A percentile compares a stretch with the other conserved stretches of the same genome.
Conservation (phyloP, 306 rosid species). For the Cucumis sativus region Cucumber_9930_V3 NC_026659.2:13737501-13738000, state of each 20-base stretch:
- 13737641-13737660: slow-evolving; percentile 96
- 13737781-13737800: slow-evolving; percentile 97
- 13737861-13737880: slow-evolving; percentile 36
- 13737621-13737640: slow-evolving; percentile 97
- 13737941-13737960: slow-evolving; percentile 94
- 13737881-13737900: slow-evolving; percentile 69
- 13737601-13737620: slow-evolving; percentile 93
- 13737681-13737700: slow-evolving; percentile 92
- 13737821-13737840: slow-evolving; percentile 94
- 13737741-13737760: slow-evolving; percentile 82
- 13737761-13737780: slow-evolving; percentile 97
- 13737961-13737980: slow-evolving; percentile 82
- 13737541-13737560: slow-evolving; percentile 76
- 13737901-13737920: slow-evolving; percentile 96
- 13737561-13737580: slow-evolving; percentile 81
- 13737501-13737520: slow-evolving; percentile 89
- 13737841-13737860: slow-evolving; percentile 91
- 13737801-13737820: slow-evolving; percentile 90
- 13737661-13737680: slow-evolving; percentile 94
- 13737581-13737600: slow-evolving; percentile 90
- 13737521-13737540: slow-evolving; percentile 94
- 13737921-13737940: slow-evolving; percentile 89
- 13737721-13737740: slow-evolving; percentile 83
- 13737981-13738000: slow-evolving; percentile 80
- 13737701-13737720: slow-evolving; percentile 98